Percentiles rank a stretch among this genome's conserved stretches.
Evolutionary conservation across 768 basidiomycete species (phyloP).

Genomic region (Suillus weaverae): DNA sequence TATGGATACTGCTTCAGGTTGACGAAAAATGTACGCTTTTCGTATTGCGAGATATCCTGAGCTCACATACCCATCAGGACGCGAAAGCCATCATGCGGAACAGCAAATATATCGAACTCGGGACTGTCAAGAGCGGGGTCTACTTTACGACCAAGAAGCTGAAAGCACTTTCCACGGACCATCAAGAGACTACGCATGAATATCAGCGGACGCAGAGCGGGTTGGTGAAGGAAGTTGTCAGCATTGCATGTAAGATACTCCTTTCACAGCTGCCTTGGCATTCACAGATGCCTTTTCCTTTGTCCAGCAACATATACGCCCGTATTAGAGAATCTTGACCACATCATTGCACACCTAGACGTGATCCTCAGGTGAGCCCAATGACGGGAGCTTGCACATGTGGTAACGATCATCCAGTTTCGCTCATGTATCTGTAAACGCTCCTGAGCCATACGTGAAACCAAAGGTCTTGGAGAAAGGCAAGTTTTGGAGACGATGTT

Average conservation of each 20-base stretch:
- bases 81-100: slow-evolving; percentile 63
- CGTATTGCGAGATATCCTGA: background rate
- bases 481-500: slow-evolving; percentile 23
- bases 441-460: slow-evolving; percentile 86
- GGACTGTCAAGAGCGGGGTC: slow-evolving; percentile 81
- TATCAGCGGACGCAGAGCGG: slow-evolving; percentile 78
- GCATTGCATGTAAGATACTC: slow-evolving; percentile 73
- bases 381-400: background rate
- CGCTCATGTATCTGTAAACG: slow-evolving; percentile 86
- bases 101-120: slow-evolving; percentile 78
- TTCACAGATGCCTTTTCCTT: background rate
- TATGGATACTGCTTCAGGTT: slow-evolving; percentile 93
- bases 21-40: slow-evolving; percentile 71
- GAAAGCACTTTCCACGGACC: slow-evolving; percentile 71
- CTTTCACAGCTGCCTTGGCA: background rate
- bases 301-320: slow-evolving; percentile 86
- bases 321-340: slow-evolving; percentile 82
- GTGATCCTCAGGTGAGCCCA: slow-evolving; percentile 78
- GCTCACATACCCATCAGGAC: slow-evolving; percentile 54
- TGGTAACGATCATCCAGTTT: slow-evolving; percentile 51
- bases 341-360: slow-evolving; percentile 85
- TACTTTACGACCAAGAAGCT: slow-evolving; percentile 84
- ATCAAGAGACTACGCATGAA: slow-evolving; percentile 59
- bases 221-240: slow-evolving; percentile 90
- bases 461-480: slow-evolving; percentile 80